Evolutionary conservation across 192 early-diverging fungal genomes (phyloP).

Genomic region (Coemansia sp.): DNA sequence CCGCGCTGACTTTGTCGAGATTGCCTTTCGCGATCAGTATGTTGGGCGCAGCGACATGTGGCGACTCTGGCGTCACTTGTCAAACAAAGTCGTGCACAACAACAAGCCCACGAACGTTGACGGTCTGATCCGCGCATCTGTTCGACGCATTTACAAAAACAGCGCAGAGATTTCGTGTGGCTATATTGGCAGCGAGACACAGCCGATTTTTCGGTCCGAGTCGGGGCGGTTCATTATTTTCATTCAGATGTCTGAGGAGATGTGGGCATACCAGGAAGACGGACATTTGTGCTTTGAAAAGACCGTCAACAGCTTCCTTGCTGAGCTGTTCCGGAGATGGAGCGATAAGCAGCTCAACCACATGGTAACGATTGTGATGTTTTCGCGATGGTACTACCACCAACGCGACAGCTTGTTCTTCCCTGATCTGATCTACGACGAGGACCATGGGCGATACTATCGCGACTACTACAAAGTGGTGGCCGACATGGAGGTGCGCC

Average conservation of each 20-base stretch:
- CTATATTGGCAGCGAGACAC: constrained; percentile 74
- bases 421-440: constrained; percentile 49
- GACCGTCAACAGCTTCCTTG: constrained; percentile 83
- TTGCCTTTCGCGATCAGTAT: constrained; percentile 88
- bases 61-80: constrained; percentile 70
- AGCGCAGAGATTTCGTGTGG: constrained; percentile 66
- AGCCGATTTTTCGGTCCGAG: constrained; percentile 87
- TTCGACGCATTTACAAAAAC: constrained; percentile 78
- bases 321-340: constrained; percentile 87
- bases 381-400: constrained; percentile 82
- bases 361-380: constrained; percentile 92
- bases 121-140: constrained; percentile 70
- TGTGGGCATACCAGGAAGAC: constrained; percentile 98
- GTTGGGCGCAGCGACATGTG: constrained; percentile 93
- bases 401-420: constrained; percentile 48
- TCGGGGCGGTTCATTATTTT: constrained; percentile 93
- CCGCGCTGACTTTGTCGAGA: constrained; percentile 77
- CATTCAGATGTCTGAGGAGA: constrained; percentile 95
- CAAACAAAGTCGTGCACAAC: constrained; percentile 67
- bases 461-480: constrained; percentile 95
- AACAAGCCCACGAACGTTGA: constrained; percentile 71
- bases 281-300: constrained; percentile 95
- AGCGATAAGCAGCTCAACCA: constrained; percentile 80
- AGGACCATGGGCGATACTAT: constrained; percentile 64
- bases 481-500: constrained; percentile 76